These are phyloP conservation scores for Lepidium aucheri DNA, from an alignment of 345 rosid genomes.

Conservation along the genomic window DNA sequence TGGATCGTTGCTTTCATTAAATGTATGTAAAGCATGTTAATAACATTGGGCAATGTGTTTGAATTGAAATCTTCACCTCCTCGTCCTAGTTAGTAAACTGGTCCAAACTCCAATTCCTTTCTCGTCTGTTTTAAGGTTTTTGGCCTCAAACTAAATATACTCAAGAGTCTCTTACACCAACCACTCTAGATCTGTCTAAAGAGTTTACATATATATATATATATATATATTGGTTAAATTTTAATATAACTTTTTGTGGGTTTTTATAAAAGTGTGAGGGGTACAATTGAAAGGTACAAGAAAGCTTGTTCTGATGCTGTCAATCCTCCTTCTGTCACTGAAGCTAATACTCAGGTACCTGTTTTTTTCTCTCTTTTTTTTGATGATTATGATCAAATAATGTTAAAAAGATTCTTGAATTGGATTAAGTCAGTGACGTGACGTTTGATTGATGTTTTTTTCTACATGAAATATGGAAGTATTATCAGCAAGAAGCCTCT, in stretches of 20 bases:
- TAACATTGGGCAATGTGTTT: neutral
- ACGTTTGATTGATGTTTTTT: conserved; percentile 12
- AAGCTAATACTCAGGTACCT: too few relatives aligned
- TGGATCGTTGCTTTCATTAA: neutral
- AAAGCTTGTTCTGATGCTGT: conserved; percentile 60
- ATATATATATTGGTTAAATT: too few relatives aligned
- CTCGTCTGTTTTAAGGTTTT: conserved; percentile 14
- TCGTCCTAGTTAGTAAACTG: neutral
- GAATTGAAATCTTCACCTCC: neutral
- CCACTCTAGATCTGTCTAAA: too few relatives aligned
- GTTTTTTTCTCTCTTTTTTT: neutral
- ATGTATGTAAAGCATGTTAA: neutral
- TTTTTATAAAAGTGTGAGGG: conserved; percentile 43
- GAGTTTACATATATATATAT: too few relatives aligned
- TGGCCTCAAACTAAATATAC: neutral
- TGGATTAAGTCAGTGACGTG: neutral
- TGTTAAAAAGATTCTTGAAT: neutral
- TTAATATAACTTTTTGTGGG: neutral
- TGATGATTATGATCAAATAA: neutral
- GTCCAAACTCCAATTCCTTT: conserved; percentile 9
- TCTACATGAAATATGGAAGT: conserved; percentile 30
- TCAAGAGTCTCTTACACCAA: too few relatives aligned
- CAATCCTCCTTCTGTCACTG: too few relatives aligned
- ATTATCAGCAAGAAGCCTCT: conserved; percentile 89
- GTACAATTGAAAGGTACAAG: conserved; percentile 88